Evolutionary conservation across 2,329 filamentous ascomycete species (phyloP).

Genomic region (Graphiopsis chlorocephala): DNA sequence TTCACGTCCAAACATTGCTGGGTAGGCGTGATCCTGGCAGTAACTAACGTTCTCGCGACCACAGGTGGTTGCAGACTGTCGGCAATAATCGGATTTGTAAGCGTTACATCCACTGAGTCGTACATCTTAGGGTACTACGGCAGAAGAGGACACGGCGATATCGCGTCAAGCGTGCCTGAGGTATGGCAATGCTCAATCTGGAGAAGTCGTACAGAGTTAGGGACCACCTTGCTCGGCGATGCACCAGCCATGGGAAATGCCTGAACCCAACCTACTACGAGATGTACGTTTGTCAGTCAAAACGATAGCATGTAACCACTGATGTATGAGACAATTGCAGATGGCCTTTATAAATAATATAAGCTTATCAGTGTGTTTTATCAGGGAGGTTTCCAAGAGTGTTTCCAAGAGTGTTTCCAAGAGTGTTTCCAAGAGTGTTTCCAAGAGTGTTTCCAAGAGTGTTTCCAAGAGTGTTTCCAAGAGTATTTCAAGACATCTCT

Average conservation of each 20-base stretch:
- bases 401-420: slow-evolving; percentile 2
- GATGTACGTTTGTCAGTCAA: slow-evolving; percentile 3
- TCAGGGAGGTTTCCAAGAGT: not conserved
- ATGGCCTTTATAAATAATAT: not conserved
- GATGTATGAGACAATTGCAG: slow-evolving; percentile 9
- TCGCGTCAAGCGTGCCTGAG: slow-evolving; percentile 12
- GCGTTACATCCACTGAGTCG: slow-evolving; percentile 7
- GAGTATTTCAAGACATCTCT: slow-evolving; percentile 4
- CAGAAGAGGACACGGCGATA: slow-evolving; percentile 9
- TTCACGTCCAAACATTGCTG: not conserved
- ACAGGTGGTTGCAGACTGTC: slow-evolving; percentile 1
- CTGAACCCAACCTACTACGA: not conserved
- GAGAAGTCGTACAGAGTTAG: slow-evolving; percentile 4
- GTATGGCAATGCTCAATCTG: slow-evolving; percentile 8
- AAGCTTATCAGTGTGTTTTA: not conserved
- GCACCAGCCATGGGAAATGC: slow-evolving; percentile 1
- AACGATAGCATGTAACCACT: not conserved
- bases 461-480: slow-evolving; percentile 5
- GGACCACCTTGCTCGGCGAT: not conserved
- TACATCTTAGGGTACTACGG: slow-evolving; percentile 1
- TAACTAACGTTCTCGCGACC: slow-evolving; percentile 1
- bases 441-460: slow-evolving; percentile 6
- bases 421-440: slow-evolving; percentile 8
- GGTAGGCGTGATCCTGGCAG: slow-evolving; percentile 7
- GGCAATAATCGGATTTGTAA: slow-evolving; percentile 3